Evolutionary conservation across 352 stramenopile genomes (phyloP).

Genomic region (Phytopythium aichiense): DNA sequence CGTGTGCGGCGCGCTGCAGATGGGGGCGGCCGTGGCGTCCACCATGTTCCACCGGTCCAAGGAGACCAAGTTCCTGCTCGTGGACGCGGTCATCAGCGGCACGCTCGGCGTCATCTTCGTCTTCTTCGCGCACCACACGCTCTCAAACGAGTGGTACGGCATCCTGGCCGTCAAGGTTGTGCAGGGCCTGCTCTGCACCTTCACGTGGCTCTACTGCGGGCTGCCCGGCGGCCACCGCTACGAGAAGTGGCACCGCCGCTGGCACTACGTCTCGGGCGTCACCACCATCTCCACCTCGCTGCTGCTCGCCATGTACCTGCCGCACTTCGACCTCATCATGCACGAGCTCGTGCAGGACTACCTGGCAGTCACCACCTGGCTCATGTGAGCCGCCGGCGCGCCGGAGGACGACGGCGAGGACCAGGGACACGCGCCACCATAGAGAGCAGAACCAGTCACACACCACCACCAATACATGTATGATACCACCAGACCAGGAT

Average conservation of each 20-base stretch:
- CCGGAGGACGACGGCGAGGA: too few species aligned
- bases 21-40: slow-evolving; percentile 61
- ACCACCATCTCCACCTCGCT: slow-evolving; percentile 76
- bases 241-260: slow-evolving; percentile 76
- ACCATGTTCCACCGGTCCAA: slow-evolving; percentile 81
- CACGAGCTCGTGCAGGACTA: slow-evolving; percentile 69
- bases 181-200: slow-evolving; percentile 49
- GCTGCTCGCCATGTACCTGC: slow-evolving; percentile 70
- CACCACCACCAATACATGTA: too few species aligned
- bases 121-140: slow-evolving; percentile 58
- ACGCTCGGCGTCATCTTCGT: slow-evolving; percentile 67
- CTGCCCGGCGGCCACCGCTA: slow-evolving; percentile 68
- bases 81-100: slow-evolving; percentile 76
- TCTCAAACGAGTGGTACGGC: slow-evolving; percentile 74
- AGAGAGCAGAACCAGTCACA: too few species aligned
- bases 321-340: slow-evolving; percentile 76
- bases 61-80: slow-evolving; percentile 76
- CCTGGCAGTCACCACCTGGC: slow-evolving; percentile 40
- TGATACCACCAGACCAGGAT: too few species aligned
- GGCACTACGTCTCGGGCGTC: slow-evolving; percentile 78
- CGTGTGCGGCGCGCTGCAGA: slow-evolving; percentile 67
- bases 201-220: slow-evolving; percentile 83
- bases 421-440: too few species aligned
- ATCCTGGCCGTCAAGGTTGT: slow-evolving; percentile 62
- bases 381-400: slow-evolving; percentile 14